Conservation (phyloP, 2,329 filamentous ascomycete species). For the Geoglossum cookeanum region DNA sequence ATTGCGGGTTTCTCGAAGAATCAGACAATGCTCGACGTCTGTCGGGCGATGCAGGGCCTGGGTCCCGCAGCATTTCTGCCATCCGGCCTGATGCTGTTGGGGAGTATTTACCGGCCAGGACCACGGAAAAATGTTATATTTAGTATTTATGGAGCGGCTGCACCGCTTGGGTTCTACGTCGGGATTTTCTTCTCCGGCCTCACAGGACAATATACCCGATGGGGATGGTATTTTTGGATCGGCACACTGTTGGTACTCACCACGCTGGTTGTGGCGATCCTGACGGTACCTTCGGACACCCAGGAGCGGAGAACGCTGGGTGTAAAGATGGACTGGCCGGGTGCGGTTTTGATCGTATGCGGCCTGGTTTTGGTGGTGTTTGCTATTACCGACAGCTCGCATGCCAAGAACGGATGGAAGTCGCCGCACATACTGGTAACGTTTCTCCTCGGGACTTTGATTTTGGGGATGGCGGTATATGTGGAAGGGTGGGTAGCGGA, state of each 20-base stretch:
- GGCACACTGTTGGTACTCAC: slow-evolving; percentile 33
- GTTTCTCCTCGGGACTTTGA: slow-evolving; percentile 40
- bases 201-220: slow-evolving; percentile 32
- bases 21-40: slow-evolving; percentile 51
- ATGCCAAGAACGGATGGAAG: slow-evolving; percentile 50
- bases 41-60: slow-evolving; percentile 54
- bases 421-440: slow-evolving; percentile 53
- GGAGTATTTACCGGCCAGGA: slow-evolving; percentile 44
- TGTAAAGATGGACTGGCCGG: slow-evolving; percentile 51
- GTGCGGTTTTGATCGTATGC: slow-evolving; percentile 38
- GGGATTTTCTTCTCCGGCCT: slow-evolving; percentile 49
- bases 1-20: slow-evolving; percentile 50
- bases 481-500: slow-evolving; percentile 52
- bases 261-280: slow-evolving; percentile 25
- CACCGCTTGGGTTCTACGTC: slow-evolving; percentile 35
- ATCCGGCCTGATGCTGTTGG: slow-evolving; percentile 46
- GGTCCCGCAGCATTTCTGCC: slow-evolving; percentile 55
- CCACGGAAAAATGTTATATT: slow-evolving; percentile 49
- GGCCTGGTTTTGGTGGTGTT: slow-evolving; percentile 54
- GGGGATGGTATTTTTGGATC: slow-evolving; percentile 52
- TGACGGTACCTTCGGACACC: slow-evolving; percentile 31
- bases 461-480: slow-evolving; percentile 43
- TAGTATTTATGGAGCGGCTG: slow-evolving; percentile 37
- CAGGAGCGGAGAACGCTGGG: slow-evolving; percentile 18
- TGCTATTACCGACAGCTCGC: slow-evolving; percentile 52